Percentiles rank a stretch among this genome's conserved stretches.
These are phyloP conservation scores for Pilatotrama ljubarskyi DNA, from an alignment of 768 basidiomycete species.

Conservation along the genomic window DNA sequence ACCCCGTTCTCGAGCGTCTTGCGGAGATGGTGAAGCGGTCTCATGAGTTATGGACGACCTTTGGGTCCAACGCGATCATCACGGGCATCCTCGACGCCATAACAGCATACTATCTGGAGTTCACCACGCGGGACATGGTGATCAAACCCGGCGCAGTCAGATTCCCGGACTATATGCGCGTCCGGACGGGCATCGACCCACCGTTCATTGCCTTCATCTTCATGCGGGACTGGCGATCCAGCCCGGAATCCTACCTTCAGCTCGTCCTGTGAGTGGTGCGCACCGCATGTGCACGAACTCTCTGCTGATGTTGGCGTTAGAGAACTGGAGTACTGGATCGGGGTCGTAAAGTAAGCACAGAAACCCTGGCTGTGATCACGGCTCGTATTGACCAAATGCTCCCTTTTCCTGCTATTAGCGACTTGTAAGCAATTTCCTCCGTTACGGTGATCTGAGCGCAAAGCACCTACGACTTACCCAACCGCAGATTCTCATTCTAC, in stretches of 20 bases:
- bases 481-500: constrained; percentile 14
- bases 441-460: neutral
- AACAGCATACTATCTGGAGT: constrained; percentile 36
- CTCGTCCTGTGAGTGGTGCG: constrained; percentile 34
- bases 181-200: constrained; percentile 37
- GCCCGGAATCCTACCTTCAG: constrained; percentile 35
- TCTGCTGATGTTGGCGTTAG: neutral
- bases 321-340: constrained; percentile 16
- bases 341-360: constrained; percentile 6
- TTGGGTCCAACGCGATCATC: constrained; percentile 18
- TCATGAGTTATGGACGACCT: constrained; percentile 7
- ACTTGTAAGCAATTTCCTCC: neutral
- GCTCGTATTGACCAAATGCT: too few species aligned
- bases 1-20: constrained; percentile 3
- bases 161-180: constrained; percentile 32
- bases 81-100: constrained; percentile 40
- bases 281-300: neutral
- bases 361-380: too few species aligned
- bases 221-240: constrained; percentile 30
- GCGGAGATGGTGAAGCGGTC: neutral
- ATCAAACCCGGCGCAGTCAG: constrained; percentile 28
- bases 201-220: constrained; percentile 38
- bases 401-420: too few species aligned
- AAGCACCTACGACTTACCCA: neutral
- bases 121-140: constrained; percentile 31